phyloP scores from a whole-genome alignment of 306 rosid genomes.

The Canavalia gladiata region DNA sequence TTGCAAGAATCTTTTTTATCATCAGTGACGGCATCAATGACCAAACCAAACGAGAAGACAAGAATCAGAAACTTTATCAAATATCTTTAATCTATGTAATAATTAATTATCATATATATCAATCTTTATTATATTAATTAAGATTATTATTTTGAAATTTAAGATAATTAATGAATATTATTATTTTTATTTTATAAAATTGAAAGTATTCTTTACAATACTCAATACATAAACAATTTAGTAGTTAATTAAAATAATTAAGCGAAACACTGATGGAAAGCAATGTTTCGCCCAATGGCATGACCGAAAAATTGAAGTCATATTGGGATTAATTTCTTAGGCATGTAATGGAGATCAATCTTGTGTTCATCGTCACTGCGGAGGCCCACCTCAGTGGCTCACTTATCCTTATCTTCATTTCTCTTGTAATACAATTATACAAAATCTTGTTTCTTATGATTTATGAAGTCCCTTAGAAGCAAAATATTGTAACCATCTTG shows the following conservation, averaged over 20 bases:
- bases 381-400: too few species aligned
- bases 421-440: background rate
- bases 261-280: background rate
- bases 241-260: background rate
- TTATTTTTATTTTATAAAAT: too few species aligned
- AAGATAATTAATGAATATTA: too few species aligned
- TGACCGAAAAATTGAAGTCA: background rate
- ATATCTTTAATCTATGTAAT: background rate
- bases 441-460: too few species aligned
- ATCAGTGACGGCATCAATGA: background rate
- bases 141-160: too few species aligned
- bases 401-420: too few species aligned
- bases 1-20: background rate
- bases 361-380: background rate
- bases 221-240: background rate
- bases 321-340: background rate
- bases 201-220: too few species aligned
- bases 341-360: background rate
- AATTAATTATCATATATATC: background rate
- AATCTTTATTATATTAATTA: too few species aligned
- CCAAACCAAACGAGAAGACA: conserved; percentile 8
- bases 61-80: background rate
- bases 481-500: too few species aligned
- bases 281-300: conserved; percentile 2
- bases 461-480: too few species aligned